Evolutionary conservation across 192 early-diverging fungal species (phyloP), one percentile per base, ranked within the genome.

Genomic region (Podila minutissima): DNA sequence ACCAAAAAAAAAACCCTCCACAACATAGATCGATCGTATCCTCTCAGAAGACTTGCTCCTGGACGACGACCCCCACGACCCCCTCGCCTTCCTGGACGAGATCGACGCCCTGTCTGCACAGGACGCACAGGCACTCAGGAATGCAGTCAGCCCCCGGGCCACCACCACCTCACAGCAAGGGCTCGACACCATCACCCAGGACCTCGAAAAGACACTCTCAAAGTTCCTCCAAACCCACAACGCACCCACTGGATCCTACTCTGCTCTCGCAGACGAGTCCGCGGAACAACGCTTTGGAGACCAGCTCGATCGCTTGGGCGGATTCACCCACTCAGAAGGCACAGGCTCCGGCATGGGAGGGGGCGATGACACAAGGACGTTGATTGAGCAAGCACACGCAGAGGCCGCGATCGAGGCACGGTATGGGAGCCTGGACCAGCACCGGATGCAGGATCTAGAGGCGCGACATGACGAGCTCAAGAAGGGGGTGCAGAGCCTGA

Each of bases 161-260:
- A 46, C 15, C 2, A 26, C 29, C 3, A 46, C 19, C 53, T 24
- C 13, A 4, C 59, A 68, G 41, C 62, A 67, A 51, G 76, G 26
- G 13, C 59, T 78, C 5, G 49, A 59, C 2, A 41, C 58, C 46
- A 69, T 73, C 12, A 60, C 77, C 3, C 20, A 69, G 33, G 71
- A 81, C 32, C 65, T 81, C 2, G 77, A 81, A 73, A 68, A 32
- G 49, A 73, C 77, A 4, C 33, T 81, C 17, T 81, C 71, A 37
- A 81, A 73, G 57, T 79, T 79, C 31, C 22, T 79, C 29, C 69
- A 72, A 66, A 79, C 70, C 9, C 75, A 79, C 48, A 64, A 72
- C 1, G 55, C 75, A 2, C 28, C 62, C 11, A 13, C 46, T 29
- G 20, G n/a, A 46, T 12, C 15, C 2, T 15, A 46, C 24, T 4